phyloP scores from a whole-genome alignment of 1,139 yeast species.

The Hyphopichia burtonii region DNA sequence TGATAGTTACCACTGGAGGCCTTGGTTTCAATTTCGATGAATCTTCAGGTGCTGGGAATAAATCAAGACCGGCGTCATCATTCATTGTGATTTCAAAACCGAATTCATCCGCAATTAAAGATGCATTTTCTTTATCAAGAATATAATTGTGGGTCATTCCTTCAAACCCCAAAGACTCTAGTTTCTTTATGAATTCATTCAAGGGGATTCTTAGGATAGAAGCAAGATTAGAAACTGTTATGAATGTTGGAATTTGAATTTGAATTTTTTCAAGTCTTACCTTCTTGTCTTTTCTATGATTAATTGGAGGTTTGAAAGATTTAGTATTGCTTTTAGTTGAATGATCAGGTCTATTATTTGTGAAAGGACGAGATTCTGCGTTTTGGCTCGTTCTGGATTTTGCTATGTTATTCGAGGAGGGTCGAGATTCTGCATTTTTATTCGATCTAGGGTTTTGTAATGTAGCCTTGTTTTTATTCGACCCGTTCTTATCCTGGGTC shows the following conservation, averaged over 20 bases:
- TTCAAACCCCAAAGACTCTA: constrained; percentile 73
- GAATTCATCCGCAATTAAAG: constrained; percentile 83
- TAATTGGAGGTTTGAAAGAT: neutral
- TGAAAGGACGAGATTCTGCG: neutral
- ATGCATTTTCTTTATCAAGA: constrained; percentile 81
- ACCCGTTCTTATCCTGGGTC: too few species aligned
- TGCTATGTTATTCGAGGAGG: neutral
- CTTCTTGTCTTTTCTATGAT: neutral
- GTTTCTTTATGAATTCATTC: constrained; percentile 54
- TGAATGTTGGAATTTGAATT: constrained; percentile 67
- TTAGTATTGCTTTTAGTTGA: neutral
- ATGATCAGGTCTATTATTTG: neutral
- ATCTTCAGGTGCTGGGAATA: constrained; percentile 50
- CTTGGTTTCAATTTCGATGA: constrained; percentile 54
- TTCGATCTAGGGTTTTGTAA: too few species aligned
- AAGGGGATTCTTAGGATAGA: constrained; percentile 66
- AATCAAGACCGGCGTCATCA: constrained; percentile 62
- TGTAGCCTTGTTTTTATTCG: too few species aligned
- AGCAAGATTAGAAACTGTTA: constrained; percentile 75
- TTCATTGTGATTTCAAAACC: constrained; percentile 67
- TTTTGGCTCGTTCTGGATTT: neutral
- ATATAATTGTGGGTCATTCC: constrained; percentile 75
- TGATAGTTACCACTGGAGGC: constrained; percentile 93
- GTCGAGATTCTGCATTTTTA: neutral
- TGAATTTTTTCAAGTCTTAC: constrained; percentile 22